A percentile compares a stretch with the other conserved stretches of the same genome.
phyloP scores from a whole-genome alignment of 2,329 filamentous ascomycete species.

The Colletotrichum sidae region DNA sequence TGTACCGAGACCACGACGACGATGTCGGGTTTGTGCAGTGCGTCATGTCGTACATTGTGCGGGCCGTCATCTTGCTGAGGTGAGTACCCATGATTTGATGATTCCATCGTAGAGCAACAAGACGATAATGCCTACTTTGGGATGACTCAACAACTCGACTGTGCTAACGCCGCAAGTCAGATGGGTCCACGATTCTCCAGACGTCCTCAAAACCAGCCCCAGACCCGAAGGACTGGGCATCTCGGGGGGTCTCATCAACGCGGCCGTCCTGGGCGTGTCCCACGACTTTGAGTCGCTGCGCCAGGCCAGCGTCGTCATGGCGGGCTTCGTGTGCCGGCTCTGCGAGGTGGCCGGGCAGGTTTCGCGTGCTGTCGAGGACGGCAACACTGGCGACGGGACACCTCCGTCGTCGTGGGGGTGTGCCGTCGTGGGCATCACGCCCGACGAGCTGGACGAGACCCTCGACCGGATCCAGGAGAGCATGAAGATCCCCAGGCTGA shows the following conservation, averaged over 20 bases:
- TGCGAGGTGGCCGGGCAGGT: constrained; percentile 12
- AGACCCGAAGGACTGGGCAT: constrained; percentile 11
- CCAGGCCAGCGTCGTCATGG: constrained; percentile 8
- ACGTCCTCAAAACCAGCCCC: background rate
- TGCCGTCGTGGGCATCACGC: too few species aligned
- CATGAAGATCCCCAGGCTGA: background rate
- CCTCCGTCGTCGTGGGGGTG: too few species aligned
- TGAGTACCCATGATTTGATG: background rate
- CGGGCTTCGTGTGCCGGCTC: constrained; percentile 3
- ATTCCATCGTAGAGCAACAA: too few species aligned
- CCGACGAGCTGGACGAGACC: too few species aligned
- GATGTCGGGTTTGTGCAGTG: constrained; percentile 10
- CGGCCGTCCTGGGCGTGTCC: constrained; percentile 2
- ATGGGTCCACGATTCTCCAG: constrained; percentile 17
- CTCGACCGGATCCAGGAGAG: too few species aligned
- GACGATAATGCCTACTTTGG: too few species aligned
- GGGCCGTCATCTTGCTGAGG: constrained; percentile 3
- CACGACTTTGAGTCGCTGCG: constrained; percentile 6
- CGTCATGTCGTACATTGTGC: constrained; percentile 7
- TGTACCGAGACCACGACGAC: constrained; percentile 11
- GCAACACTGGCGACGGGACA: background rate
- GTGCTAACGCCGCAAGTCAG: background rate
- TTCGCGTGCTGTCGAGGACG: background rate
- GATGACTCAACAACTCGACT: too few species aligned
- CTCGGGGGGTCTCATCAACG: constrained; percentile 8